Base-by-base conservation (phyloP, 164 flowering plant species). In the Platanus orientalis region DNA sequence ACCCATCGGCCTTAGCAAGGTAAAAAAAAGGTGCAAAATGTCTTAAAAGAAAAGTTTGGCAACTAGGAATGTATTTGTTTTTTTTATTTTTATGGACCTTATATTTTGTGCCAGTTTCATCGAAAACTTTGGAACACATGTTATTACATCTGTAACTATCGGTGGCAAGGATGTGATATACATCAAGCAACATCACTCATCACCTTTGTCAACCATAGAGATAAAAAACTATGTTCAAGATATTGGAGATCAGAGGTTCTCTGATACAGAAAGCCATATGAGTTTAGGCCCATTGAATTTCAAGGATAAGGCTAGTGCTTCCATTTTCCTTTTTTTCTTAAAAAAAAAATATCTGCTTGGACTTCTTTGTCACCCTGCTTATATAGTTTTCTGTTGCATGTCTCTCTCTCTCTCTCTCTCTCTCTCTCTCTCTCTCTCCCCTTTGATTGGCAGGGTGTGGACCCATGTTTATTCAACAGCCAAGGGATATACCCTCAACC, bases 401-500 rank as follows among this genome's bases (percentile, higher is more conserved):
- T n/a, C n/a, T n/a, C n/a, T n/a, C n/a, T n/a, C n/a, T n/a, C 53
- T 36, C 25, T 26, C 24, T 48, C 3, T 45, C n/a, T 53, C 54
- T 51, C 27, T 40, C n/a, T 25, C 28, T 63, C 14, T 55, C 6
- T 36, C 7, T 17, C 40, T 45, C 2, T 47, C 13, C 27, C 45
- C 12, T 32, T 25, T 49, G 47, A 61, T 63, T 45, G 58, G 59
- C 79, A 89, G 96, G 85, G 75, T 39, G 65, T 61, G 51, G 93
- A 89, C 61, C 76, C 86, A 59, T 71, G 62, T 30, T 57, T 77
- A 47, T 89, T 82, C 63, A 87, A 84, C 71, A 83, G 83, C 69
- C 92, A 83, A 79, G 96, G 90, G 53, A 66, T 90, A 73, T 81
- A 90, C 57, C 97, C 97, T 65, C 97, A 88, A 57, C 94, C 97